Base-by-base conservation (phyloP, 1,284 basidiomycete species). In the Phellopilus nigrolimitatus region DNA sequence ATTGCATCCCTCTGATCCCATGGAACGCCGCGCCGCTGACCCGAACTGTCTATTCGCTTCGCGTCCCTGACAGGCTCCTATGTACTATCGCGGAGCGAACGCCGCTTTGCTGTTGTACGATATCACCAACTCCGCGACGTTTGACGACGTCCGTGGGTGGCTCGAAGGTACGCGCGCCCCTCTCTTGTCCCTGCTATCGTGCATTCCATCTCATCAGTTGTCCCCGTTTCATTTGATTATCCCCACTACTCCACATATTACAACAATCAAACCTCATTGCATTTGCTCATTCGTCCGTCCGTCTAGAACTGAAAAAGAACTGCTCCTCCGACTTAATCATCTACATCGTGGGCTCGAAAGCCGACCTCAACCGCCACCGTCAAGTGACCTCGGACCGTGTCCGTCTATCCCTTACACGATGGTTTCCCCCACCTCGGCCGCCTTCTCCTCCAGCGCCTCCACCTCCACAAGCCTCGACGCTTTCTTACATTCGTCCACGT, bases 41-140 rank as follows among this genome's bases (percentile, higher is more conserved):
- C 51, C 42, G 56, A 56, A 57, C 42, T 57, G 50, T 48, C 31
- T 47, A 40, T 15, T 39, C 27, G 30, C 42, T 25, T 34, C 36
- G 34, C 36, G 37, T 15, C n/a, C 48, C 28, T 38, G 47, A 47
- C 63, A 91, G 91, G 93, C 94, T 60, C 95, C 95, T 53, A 97
- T 99, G 90, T 99, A 99, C 76, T 98, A 98, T 78, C 86, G 97
- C 66, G 95, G 95, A 64, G 93, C 95, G 57, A 92, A 95, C 63
- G 95, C 95, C 52, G 95, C 97, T 22, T 82, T 99, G 48, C 79
- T 98, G 56, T 82, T 98, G 61, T 99, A 99, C 72, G 95, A 99
- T 75, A 94, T 99, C 61, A 99, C 97, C 62, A 91, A 91, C 69
- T 76, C 80, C 59, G 75, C 86, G 53, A 91, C 89, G 43, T 95